Conservation (phyloP, 208 protist species). For the Acanthamoeba culbertsoni region DNA sequence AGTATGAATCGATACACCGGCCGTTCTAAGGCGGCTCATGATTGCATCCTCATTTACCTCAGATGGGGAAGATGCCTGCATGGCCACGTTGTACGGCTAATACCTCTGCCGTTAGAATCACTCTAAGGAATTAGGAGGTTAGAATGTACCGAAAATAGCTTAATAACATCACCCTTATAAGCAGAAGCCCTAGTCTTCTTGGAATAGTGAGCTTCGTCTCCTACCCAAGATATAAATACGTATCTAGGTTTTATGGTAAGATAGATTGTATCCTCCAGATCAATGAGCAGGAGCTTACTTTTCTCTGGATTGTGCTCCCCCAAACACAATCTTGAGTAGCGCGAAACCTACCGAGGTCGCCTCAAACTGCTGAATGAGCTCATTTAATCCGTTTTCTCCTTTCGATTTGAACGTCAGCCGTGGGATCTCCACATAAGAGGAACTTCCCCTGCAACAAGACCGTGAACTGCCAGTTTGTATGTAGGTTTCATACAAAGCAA, state of each 20-base stretch:
- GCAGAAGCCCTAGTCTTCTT: neutral
- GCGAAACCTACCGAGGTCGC: neutral
- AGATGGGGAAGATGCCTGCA: neutral
- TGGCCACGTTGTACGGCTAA: conserved; percentile 7
- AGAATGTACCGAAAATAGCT: neutral
- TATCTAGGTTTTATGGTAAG: no score
- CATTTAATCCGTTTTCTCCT: neutral
- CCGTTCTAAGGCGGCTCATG: neutral
- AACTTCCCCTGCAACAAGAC: neutral
- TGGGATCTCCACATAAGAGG: neutral
- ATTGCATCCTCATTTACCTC: neutral
- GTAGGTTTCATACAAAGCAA: neutral
- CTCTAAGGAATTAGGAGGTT: neutral
- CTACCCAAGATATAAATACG: neutral
- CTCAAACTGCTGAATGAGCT: neutral
- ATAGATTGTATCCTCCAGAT: neutral
- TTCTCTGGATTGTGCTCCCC: neutral
- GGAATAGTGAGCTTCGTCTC: neutral
- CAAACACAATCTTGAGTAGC: neutral
- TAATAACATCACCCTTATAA: neutral
- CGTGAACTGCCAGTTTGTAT: no score
- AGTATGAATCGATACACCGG: neutral
- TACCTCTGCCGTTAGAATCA: neutral
- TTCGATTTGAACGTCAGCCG: neutral
- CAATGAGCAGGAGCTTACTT: neutral